Evolutionary conservation across 345 rosid species (phyloP).

Genomic region (Cardamine occulta): DNA sequence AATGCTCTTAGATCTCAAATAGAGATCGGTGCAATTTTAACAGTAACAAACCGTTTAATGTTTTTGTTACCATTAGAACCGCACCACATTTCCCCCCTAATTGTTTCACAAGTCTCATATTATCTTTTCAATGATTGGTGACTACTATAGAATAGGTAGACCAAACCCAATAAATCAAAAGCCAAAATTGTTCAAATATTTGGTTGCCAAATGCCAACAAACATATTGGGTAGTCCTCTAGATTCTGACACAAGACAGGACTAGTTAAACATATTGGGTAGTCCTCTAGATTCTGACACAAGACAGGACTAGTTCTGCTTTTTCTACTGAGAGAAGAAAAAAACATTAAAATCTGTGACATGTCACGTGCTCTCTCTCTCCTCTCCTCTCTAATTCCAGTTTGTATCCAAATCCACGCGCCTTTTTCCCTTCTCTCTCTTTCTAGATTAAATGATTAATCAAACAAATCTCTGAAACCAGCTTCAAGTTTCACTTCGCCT

Average conservation of each 20-base stretch:
- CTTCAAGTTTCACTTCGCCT: slow-evolving; percentile 38
- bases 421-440: slow-evolving; percentile 40
- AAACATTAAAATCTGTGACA: slow-evolving; percentile 43
- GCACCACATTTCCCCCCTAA: too few species aligned
- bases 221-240: not conserved
- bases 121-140: too few species aligned
- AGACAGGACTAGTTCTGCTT: slow-evolving; percentile 33
- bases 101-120: too few species aligned
- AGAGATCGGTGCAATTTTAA: too few species aligned
- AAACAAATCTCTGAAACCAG: slow-evolving; percentile 29
- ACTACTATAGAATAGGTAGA: too few species aligned
- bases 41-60: too few species aligned
- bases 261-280: not conserved
- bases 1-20: too few species aligned
- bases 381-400: slow-evolving; percentile 8
- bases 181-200: slow-evolving; percentile 1
- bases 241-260: slow-evolving; percentile 40
- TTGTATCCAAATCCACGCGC: slow-evolving; percentile 49
- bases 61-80: too few species aligned
- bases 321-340: slow-evolving; percentile 3
- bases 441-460: slow-evolving; percentile 29
- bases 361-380: slow-evolving; percentile 58
- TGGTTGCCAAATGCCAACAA: not conserved
- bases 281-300: slow-evolving; percentile 29
- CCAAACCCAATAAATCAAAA: not conserved